Base-by-base conservation (phyloP, 441 rosid genomes). In the Euphorbia schlechtendalii region DNA sequence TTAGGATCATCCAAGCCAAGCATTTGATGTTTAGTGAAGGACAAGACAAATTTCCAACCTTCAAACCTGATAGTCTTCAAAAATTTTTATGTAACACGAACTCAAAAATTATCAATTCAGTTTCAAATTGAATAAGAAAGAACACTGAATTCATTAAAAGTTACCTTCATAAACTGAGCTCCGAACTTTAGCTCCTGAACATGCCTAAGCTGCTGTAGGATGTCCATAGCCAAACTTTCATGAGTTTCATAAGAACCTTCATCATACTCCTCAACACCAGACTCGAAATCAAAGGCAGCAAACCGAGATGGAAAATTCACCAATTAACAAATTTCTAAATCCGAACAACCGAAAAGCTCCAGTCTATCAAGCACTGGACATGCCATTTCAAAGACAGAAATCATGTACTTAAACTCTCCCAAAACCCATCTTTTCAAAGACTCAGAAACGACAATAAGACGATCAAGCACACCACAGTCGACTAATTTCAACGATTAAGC, bases 401-500 rank as follows among this genome's bases (percentile, higher is more conserved):
- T 32, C 4, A 3, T 32, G 36, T 32, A 32, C 36, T 32, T 32
- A 32, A 32, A 32, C 11, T 40, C 45, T 40, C 10, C 45, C 1
- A 40, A 40, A 40, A n/a, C n/a, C 10, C 14, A 9, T 3, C n/a
- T n/a, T n/a, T n/a, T n/a, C n/a, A n/a, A n/a, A n/a, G n/a, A n/a
- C n/a, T n/a, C n/a, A n/a, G n/a, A 3, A 41, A 12, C 45, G 10
- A 53, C 15, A 46, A 46, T 18, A 1, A 46, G 52, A n/a, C 15
- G 3, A 17, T 7, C 20, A 17, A 46, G 10, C 45, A 3, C 45
- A 41, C 10, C 11, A 41, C 45, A 8, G 12, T 41, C 10, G 45
- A 3, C 3, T 41, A 72, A 27, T 53, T 17, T 22, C 51, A 72
- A 45, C 17, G 30, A 65, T 36, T 43, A 51, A 53, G 69, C 15